These are phyloP conservation scores for Phytopythium aichiense DNA, from an alignment of 352 stramenopile genomes.

Conservation along the genomic window DNA sequence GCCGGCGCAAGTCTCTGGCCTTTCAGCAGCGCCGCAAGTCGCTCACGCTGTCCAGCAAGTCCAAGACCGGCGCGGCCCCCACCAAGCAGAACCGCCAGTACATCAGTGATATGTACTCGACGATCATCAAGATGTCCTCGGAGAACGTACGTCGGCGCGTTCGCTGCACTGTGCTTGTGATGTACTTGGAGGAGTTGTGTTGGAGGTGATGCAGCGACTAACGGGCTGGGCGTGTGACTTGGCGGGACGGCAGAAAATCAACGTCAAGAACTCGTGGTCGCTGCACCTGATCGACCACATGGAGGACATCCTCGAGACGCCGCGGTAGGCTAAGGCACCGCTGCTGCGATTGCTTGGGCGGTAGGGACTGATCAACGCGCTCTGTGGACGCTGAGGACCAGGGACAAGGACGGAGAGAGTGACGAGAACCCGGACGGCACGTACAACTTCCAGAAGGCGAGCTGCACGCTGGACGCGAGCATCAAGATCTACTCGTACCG, in stretches of 20 bases:
- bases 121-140: conserved; percentile 90
- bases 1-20: conserved; percentile 55
- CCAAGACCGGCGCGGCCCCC: not conserved
- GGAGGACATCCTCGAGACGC: conserved; percentile 88
- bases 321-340: conserved; percentile 26
- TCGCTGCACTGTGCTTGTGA: not conserved
- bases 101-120: conserved; percentile 90
- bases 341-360: not conserved
- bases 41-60: conserved; percentile 42
- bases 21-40: conserved; percentile 72
- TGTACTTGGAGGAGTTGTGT: not conserved
- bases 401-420: conserved; percentile 20
- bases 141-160: conserved; percentile 64
- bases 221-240: not conserved
- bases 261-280: conserved; percentile 96
- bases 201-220: not conserved
- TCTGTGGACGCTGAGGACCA: not conserved
- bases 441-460: conserved; percentile 97
- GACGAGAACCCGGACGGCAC: conserved; percentile 46
- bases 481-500: conserved; percentile 99
- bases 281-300: conserved; percentile 98
- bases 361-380: too few relatives aligned
- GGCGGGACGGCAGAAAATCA: conserved; percentile 91
- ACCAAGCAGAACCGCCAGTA: conserved; percentile 60
- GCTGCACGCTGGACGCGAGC: conserved; percentile 96